phyloP scores from a whole-genome alignment of 495 filamentous ascomycete species.

The Xylaria bambusicola region DNA sequence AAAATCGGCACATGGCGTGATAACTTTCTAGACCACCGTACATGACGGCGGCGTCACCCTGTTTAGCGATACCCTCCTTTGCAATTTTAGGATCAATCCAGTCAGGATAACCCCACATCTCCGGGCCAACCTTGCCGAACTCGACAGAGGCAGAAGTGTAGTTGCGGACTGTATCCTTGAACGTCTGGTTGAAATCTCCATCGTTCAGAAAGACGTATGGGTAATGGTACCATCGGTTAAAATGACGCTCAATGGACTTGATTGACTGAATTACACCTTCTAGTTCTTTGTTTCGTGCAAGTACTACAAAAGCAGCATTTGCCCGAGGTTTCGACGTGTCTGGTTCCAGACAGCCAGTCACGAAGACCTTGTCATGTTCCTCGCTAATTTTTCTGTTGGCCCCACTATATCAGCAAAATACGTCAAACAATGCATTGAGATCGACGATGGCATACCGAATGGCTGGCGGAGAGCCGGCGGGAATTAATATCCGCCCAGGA shows the following conservation, averaged over 20 bases:
- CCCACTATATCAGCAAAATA: neutral
- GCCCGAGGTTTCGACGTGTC: constrained; percentile 67
- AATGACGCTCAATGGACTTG: constrained; percentile 97
- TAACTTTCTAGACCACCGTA: constrained; percentile 99
- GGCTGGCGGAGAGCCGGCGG: constrained; percentile 83
- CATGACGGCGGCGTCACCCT: constrained; percentile 98
- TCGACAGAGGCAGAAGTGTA: constrained; percentile 85
- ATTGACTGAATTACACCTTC: constrained; percentile 95
- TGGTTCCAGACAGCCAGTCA: constrained; percentile 78
- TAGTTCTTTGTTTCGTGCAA: constrained; percentile 94
- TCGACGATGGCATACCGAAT: constrained; percentile 67
- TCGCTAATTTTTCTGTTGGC: constrained; percentile 87
- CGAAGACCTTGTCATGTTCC: constrained; percentile 94
- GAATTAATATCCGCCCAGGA: constrained; percentile 80
- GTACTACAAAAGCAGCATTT: constrained; percentile 94
- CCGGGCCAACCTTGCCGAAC: constrained; percentile 89
- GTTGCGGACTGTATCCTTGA: constrained; percentile 85
- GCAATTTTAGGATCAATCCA: constrained; percentile 94
- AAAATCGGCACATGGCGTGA: constrained; percentile 98
- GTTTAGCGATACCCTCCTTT: constrained; percentile 91
- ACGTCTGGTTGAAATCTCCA: constrained; percentile 90
- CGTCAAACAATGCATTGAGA: neutral
- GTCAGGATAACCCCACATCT: constrained; percentile 95
- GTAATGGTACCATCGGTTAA: constrained; percentile 99
- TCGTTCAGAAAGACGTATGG: constrained; percentile 99